A percentile compares a stretch with the other conserved stretches of the same genome.
These are phyloP conservation scores for Solanum boliviense DNA, from an alignment of 257 asterid genomes.

Conservation along the genomic window DNA sequence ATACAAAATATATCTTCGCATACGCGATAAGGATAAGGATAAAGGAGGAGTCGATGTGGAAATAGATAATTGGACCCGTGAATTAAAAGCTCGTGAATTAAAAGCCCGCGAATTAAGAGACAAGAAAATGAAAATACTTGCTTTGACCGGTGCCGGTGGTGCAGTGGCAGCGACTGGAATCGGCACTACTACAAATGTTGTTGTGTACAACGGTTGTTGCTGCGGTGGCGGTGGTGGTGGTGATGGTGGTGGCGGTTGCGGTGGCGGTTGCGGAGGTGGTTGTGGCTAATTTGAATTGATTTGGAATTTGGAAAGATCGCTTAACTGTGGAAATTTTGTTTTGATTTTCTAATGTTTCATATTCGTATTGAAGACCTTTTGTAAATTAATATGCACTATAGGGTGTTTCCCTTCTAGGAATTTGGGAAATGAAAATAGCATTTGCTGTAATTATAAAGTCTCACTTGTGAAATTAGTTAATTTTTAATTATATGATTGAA, in stretches of 20 bases:
- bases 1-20: neutral
- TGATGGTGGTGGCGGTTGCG: neutral
- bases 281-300: neutral
- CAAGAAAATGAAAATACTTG: too few relatives aligned
- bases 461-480: too few relatives aligned
- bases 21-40: neutral
- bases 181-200: neutral
- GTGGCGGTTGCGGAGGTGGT: neutral
- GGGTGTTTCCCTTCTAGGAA: too few relatives aligned
- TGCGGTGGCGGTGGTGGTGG: neutral
- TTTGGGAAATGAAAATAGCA: too few relatives aligned
- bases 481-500: too few relatives aligned
- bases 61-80: neutral
- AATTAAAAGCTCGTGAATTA: neutral
- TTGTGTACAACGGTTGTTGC: neutral
- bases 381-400: too few relatives aligned
- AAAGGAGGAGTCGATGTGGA: neutral
- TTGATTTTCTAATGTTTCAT: too few relatives aligned
- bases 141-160: neutral
- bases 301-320: neutral
- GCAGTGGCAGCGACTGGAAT: neutral
- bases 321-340: fast-evolving
- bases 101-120: too few relatives aligned
- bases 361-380: too few relatives aligned
- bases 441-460: too few relatives aligned